Evolutionary conservation across 148 eudicot species (phyloP).

Genomic region (Polygonum maritimum): DNA sequence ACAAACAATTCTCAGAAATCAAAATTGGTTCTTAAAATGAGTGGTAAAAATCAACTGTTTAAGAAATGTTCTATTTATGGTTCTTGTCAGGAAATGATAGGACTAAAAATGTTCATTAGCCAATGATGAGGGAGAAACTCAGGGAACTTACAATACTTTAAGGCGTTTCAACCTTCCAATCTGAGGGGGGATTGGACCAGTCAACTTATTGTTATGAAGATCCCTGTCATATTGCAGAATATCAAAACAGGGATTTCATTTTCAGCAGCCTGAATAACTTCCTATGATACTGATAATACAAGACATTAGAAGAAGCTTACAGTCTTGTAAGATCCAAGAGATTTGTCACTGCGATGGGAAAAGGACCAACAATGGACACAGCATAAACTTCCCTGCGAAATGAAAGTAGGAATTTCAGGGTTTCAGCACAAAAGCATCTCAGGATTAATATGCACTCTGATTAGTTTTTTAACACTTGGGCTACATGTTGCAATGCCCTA

Average conservation of each 20-base stretch:
- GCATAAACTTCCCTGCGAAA: conserved; percentile 91
- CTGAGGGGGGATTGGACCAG: conserved; percentile 96
- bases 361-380: conserved; percentile 95
- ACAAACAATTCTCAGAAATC: background rate
- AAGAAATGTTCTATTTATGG: background rate
- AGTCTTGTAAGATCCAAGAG: conserved; percentile 91
- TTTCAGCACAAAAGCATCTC: background rate
- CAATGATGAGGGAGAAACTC: background rate
- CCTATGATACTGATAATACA: background rate
- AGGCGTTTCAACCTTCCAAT: conserved; percentile 59
- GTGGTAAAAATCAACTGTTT: background rate
- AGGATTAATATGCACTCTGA: background rate
- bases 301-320: conserved; percentile 35
- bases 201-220: conserved; percentile 91
- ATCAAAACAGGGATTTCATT: conserved; percentile 1
- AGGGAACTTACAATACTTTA: conserved; percentile 24
- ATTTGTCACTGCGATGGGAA: conserved; percentile 94
- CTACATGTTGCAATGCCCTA: background rate
- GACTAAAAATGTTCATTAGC: background rate
- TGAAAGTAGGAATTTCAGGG: background rate
- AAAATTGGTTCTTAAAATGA: too few relatives aligned
- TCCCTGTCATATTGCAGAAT: conserved; percentile 45
- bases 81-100: background rate
- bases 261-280: background rate
- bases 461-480: background rate